These are phyloP conservation scores for Aphanomyces astaci DNA, from an alignment of 352 stramenopile species.

Conservation along the genomic window DNA sequence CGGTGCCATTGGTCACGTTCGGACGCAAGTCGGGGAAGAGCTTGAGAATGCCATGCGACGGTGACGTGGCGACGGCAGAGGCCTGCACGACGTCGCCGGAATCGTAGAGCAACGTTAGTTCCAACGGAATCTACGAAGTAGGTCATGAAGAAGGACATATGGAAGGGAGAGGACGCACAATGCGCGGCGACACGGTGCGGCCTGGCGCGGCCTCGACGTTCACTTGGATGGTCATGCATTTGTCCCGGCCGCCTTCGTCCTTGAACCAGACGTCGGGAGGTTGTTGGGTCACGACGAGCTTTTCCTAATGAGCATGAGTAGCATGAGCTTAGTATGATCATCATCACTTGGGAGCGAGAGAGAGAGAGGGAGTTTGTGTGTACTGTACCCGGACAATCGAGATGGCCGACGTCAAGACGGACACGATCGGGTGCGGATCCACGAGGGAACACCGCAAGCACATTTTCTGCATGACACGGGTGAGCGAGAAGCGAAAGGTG, in stretches of 20 bases:
- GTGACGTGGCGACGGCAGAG: neutral
- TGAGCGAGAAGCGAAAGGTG: constrained; percentile 12
- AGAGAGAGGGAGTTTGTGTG: neutral
- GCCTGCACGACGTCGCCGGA: constrained; percentile 79
- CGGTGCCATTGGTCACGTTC: constrained; percentile 79
- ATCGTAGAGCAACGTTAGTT: constrained; percentile 77
- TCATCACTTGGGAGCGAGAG: too few relatives aligned
- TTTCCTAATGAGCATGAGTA: constrained; percentile 39
- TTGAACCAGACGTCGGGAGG: constrained; percentile 94
- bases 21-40: constrained; percentile 76
- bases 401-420: constrained; percentile 10
- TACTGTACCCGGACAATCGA: constrained; percentile 5
- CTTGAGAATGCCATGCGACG: constrained; percentile 78
- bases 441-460: constrained; percentile 8
- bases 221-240: constrained; percentile 88
- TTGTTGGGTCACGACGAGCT: constrained; percentile 64
- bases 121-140: constrained; percentile 35
- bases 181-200: constrained; percentile 55
- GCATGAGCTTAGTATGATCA: neutral
- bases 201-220: constrained; percentile 68
- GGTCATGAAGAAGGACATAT: neutral
- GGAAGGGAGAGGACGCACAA: constrained; percentile 7
- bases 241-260: constrained; percentile 92
- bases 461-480: constrained; percentile 5
- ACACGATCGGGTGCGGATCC: neutral